Percentiles rank a stretch among this genome's conserved stretches.
phyloP scores from a whole-genome alignment of 73 alveolate species.

The Halteria grandinella region DNA sequence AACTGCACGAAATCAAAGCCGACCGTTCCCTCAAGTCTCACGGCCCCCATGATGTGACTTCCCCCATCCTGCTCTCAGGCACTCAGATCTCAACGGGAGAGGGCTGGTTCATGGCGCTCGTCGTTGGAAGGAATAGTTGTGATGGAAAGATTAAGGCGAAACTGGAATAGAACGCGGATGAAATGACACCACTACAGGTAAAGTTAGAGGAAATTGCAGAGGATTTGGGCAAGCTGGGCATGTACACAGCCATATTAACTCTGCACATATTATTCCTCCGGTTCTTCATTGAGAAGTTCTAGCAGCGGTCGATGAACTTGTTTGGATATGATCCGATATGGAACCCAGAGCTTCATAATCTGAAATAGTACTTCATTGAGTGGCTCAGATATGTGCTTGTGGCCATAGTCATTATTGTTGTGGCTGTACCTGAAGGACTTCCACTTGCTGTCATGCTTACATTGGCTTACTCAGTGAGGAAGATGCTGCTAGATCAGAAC shows the following conservation, averaged over 20 bases:
- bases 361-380: constrained; percentile 72
- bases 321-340: too few relatives aligned
- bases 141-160: constrained; percentile 63
- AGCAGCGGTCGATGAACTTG: too few relatives aligned
- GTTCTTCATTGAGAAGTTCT: constrained; percentile 63
- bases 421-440: constrained; percentile 98
- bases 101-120: constrained; percentile 72
- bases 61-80: constrained; percentile 84
- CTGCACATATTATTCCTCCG: constrained; percentile 75
- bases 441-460: constrained; percentile 96
- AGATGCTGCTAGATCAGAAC: constrained; percentile 93
- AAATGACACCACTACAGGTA: constrained; percentile 92
- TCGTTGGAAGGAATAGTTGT: constrained; percentile 71
- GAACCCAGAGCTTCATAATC: too few relatives aligned
- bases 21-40: constrained; percentile 20
- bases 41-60: constrained; percentile 55
- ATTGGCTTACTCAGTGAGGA: constrained; percentile 89
- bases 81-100: constrained; percentile 76
- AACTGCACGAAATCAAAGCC: constrained; percentile 57
- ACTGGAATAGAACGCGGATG: constrained; percentile 43
- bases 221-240: constrained; percentile 90
- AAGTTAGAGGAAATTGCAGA: constrained; percentile 94
- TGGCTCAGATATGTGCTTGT: constrained; percentile 78
- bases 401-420: constrained; percentile 91
- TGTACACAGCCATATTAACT: constrained; percentile 84